phyloP scores from a whole-genome alignment of 108 stramenopile species.

The Mayamaea pseudoterrestris region DNA sequence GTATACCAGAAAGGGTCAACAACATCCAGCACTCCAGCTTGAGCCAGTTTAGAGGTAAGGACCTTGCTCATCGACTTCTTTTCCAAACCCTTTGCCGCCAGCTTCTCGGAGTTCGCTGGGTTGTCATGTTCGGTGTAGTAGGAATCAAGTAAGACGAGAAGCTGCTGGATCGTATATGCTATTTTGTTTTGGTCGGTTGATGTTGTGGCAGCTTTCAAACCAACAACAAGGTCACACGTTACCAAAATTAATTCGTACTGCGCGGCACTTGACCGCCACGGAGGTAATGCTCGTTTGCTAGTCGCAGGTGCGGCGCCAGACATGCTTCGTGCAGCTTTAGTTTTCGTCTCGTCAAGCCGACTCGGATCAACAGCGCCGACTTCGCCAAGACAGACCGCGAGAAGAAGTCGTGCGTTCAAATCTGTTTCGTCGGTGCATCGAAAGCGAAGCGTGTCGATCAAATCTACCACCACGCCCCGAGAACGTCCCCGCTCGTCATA shows the following conservation, averaged over 20 bases:
- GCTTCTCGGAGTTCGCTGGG: not conserved
- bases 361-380: slow-evolving; percentile 69
- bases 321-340: slow-evolving; percentile 8
- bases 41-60: slow-evolving; percentile 43
- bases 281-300: slow-evolving; percentile 59
- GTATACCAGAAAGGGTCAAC: slow-evolving; percentile 81
- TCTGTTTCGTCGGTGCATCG: slow-evolving; percentile 61
- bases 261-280: slow-evolving; percentile 58
- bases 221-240: slow-evolving; percentile 50
- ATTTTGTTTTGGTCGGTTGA: slow-evolving; percentile 74
- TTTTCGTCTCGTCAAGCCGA: slow-evolving; percentile 17
- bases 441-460: slow-evolving; percentile 49
- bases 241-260: slow-evolving; percentile 64
- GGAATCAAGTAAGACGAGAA: slow-evolving; percentile 45
- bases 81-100: not conserved
- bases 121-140: slow-evolving; percentile 4
- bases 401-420: slow-evolving; percentile 26
- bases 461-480: slow-evolving; percentile 36
- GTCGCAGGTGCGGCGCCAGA: slow-evolving; percentile 15
- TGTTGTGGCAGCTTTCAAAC: slow-evolving; percentile 52
- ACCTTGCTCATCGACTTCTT: slow-evolving; percentile 44
- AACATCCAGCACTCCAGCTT: slow-evolving; percentile 45
- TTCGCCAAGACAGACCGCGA: slow-evolving; percentile 72
- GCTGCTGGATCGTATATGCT: slow-evolving; percentile 73
- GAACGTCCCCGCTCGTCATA: slow-evolving; percentile 4